Base-by-base conservation (phyloP, 768 basidiomycete genomes). In the Kwoniella pini region DNA sequence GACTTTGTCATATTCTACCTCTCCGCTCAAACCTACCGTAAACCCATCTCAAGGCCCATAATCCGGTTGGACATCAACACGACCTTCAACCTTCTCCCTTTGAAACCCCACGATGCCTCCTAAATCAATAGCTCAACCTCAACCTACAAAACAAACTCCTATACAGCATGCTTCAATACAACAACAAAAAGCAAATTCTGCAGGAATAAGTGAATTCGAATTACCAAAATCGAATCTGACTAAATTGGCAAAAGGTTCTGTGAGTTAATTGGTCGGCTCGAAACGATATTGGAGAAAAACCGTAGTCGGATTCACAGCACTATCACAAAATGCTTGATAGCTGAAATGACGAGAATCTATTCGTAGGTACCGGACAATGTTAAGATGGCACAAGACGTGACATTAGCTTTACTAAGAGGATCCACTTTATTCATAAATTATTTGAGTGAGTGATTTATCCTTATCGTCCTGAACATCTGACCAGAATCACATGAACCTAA, bases 361-460 rank as follows among this genome's bases (percentile, higher is more conserved):
- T n/a, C 11, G 27, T 57, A 94, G 93, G 80, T 95, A 2, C 90
- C 91, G 5, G 87, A 91, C 0, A 87, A 86, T 67, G 84, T 87
- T 12, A 95, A 95, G 73, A 78, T 96, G 57, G 89, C 92, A 69
- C 95, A 93, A 64, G 95, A 97, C 60, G 89, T 90, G 0, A 86
- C 93, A 0, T 76, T 89, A 1, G 90, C 91, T 12, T 82, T 96
- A 10, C 83, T 89, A 13, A 93, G 93, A 74, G 88, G 88, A 28
- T 91, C 93, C 3, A 94, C 94, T 0, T 88, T 97, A 52, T 98
- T 97, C 77, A 93, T 99, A 67, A 94, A 89, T 77, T 95, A 93
- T 69, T 81, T 98, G 7, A 88, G 94, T 88, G 76, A 67, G 87
- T n/a, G 63, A n/a, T 3, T 3, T n/a, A 26, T 13, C 19, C 11